Evolutionary conservation across 1,139 yeast species (phyloP), one percentile per base, ranked within the genome.

Genomic region (Pichia sp.): DNA sequence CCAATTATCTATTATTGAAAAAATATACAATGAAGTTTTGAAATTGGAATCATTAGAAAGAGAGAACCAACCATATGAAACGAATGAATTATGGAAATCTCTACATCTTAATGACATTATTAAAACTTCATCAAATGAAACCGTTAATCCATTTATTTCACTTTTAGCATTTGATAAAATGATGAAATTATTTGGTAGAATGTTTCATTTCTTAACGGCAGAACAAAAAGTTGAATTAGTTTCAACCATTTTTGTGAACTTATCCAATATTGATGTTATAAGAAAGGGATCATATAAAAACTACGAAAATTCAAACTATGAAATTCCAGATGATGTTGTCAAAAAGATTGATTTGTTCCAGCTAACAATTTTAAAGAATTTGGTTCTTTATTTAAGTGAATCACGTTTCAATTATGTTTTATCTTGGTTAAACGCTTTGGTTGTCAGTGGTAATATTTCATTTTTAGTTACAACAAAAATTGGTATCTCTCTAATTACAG

Each of bases 81-180:
- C 79, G 34, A 68, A 72, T 25, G 75, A 71, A 32, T 74, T 90
- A 57, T 89, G 96, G 96, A 84, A 82, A 39, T 76, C 90, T 4
- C 74, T 89, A 57, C 87, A 82, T 62, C 78, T 88, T 42, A 72
- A 74, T 56, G 81, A 77, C 57, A 54, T 55, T 29, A 57, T 59
- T 24, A 55, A 53, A 30, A 57, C 61, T 9, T 76, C 76, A 39
- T 77, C 77, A 27, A 76, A 77, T 25, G 80, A 76, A 55, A 68
- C 66, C 63, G 79, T 81, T 37, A 87, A 86, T 60, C 95, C 96
- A 38, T 90, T 92, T 60, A 79, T 89, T 54, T 88, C 89, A 57
- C 82, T 89, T 65, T 73, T 92, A 58, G 80, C 86, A 40, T 87
- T 84, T 62, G 87, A 86, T 61, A 92, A 92, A 69, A 94, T 95